Conservation (phyloP, 164 flowering plant genomes). For the Aristolochia californica region DNA sequence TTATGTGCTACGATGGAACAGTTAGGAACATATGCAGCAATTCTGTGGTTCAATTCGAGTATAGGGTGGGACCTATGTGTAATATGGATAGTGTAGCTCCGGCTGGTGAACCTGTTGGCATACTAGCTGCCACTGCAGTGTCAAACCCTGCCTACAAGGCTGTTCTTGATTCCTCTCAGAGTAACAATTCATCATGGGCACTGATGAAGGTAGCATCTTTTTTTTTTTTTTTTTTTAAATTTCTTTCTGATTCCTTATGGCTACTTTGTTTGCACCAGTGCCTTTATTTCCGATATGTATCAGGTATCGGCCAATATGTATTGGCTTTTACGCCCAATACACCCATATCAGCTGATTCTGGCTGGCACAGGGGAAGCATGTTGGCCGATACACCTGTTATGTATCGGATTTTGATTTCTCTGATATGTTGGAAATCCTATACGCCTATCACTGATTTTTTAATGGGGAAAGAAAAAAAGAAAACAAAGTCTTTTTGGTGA, state of each 20-base stretch:
- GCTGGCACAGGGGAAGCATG: too few species aligned
- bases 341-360: too few species aligned
- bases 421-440: too few species aligned
- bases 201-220: constrained; percentile 65
- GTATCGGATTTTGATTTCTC: too few species aligned
- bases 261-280: too few species aligned
- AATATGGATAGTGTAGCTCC: constrained; percentile 27
- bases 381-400: too few species aligned
- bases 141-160: constrained; percentile 96
- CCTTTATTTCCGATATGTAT: too few species aligned
- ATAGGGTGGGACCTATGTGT: constrained; percentile 29
- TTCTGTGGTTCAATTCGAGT: constrained; percentile 62
- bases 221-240: background rate
- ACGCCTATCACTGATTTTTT: too few species aligned
- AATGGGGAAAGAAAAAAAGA: background rate
- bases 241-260: background rate
- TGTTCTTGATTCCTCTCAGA: constrained; percentile 83
- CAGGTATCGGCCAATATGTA: too few species aligned
- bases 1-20: constrained; percentile 82
- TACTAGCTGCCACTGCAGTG: constrained; percentile 88
- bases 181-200: constrained; percentile 83
- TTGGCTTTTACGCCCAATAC: too few species aligned
- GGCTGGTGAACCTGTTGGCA: constrained; percentile 93
- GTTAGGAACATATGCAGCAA: constrained; percentile 74
- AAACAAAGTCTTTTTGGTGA: background rate